phyloP scores from a whole-genome alignment of 2,329 filamentous ascomycete genomes.

The Trichoderma harzianum region DNA sequence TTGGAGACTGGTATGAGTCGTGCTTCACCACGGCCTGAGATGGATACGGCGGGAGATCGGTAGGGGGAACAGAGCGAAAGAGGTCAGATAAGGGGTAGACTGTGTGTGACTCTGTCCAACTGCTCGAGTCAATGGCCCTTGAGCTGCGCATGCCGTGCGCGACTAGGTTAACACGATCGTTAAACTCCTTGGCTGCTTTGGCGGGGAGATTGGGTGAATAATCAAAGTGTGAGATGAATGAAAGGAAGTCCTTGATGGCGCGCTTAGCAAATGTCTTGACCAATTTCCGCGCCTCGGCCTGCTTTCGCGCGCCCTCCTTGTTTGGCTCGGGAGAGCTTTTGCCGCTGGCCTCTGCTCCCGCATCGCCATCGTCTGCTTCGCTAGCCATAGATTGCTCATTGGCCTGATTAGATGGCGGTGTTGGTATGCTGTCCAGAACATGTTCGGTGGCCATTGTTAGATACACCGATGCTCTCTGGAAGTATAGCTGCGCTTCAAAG shows the following conservation, averaged over 20 bases:
- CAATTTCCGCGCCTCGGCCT: slow-evolving; percentile 50
- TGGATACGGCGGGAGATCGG: slow-evolving; percentile 67
- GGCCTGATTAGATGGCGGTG: neutral
- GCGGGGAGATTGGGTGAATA: slow-evolving; percentile 70
- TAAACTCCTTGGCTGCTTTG: slow-evolving; percentile 55
- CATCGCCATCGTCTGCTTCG: neutral
- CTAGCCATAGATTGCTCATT: neutral
- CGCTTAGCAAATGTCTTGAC: slow-evolving; percentile 73
- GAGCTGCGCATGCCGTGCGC: slow-evolving; percentile 46
- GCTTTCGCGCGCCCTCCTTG: slow-evolving; percentile 20
- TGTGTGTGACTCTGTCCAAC: slow-evolving; percentile 33
- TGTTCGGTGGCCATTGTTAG: slow-evolving; percentile 67
- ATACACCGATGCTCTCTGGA: slow-evolving; percentile 71
- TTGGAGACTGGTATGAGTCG: slow-evolving; percentile 11
- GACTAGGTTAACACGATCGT: slow-evolving; percentile 54
- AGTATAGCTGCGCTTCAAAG: slow-evolving; percentile 69
- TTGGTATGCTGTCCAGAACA: slow-evolving; percentile 53
- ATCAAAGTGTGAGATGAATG: slow-evolving; percentile 70
- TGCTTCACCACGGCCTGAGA: slow-evolving; percentile 37
- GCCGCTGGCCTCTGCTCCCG: slow-evolving; percentile 16
- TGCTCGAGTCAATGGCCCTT: slow-evolving; percentile 33
- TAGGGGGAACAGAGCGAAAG: slow-evolving; percentile 66
- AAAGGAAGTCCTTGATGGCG: slow-evolving; percentile 69
- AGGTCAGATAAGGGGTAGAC: slow-evolving; percentile 55
- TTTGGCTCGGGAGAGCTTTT: slow-evolving; percentile 6